phyloP scores from a whole-genome alignment of 495 filamentous ascomycete species.

The Tuber umbilicatum region DNA sequence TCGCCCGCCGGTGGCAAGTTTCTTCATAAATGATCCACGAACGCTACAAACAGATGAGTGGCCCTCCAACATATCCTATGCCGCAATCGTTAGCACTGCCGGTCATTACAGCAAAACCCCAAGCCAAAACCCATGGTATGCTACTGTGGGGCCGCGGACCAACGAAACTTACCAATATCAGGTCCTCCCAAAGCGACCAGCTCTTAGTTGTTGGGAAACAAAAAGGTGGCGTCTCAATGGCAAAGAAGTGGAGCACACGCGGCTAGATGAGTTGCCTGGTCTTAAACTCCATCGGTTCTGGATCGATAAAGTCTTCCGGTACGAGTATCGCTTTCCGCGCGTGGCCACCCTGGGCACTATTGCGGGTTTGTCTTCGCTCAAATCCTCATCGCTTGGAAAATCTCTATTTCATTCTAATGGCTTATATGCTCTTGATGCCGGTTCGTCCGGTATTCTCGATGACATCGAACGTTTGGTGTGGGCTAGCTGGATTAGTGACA shows the following conservation, averaged over 20 bases:
- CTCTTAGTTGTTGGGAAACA: neutral
- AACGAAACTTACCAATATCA: neutral
- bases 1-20: neutral
- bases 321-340: neutral
- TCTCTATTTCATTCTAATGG: no score
- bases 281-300: neutral
- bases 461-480: neutral
- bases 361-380: neutral
- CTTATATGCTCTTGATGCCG: neutral
- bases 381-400: neutral
- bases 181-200: neutral
- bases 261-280: neutral
- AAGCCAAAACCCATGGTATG: neutral
- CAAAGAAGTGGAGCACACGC: neutral
- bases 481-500: neutral
- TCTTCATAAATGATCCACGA: neutral
- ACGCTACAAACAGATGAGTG: neutral
- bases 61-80: neutral
- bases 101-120: neutral
- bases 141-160: neutral
- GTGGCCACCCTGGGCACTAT: neutral
- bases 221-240: neutral
- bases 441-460: neutral
- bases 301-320: neutral
- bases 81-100: neutral